Conservation (phyloP, 2,329 filamentous ascomycete genomes). For the Thelonectria blattea region DNA sequence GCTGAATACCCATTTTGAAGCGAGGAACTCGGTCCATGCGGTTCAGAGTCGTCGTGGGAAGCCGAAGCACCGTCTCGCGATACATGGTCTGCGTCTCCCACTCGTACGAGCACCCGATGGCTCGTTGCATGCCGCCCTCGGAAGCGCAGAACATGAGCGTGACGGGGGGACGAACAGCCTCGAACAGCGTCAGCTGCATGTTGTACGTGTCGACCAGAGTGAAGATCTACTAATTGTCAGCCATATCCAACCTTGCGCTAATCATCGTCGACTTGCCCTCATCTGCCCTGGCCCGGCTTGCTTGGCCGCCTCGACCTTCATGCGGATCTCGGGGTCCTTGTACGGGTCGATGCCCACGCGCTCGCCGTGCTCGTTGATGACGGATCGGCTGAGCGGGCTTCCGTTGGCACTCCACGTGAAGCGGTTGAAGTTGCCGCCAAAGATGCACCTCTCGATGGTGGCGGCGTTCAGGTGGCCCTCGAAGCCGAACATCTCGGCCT, state of each 20-base stretch:
- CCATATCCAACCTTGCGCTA: no score
- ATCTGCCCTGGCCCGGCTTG: slow-evolving; percentile 37
- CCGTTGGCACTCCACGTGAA: slow-evolving; percentile 40
- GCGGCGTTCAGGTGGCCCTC: slow-evolving; percentile 41
- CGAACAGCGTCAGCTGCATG: slow-evolving; percentile 44
- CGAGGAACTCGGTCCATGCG: slow-evolving; percentile 36
- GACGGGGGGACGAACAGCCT: slow-evolving; percentile 37
- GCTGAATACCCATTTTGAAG: slow-evolving; percentile 36
- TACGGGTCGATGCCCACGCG: slow-evolving; percentile 37
- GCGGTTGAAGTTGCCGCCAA: slow-evolving; percentile 39
- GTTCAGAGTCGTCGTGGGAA: slow-evolving; percentile 33
- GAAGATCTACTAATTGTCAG: slow-evolving; percentile 38
- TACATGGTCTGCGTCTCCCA: slow-evolving; percentile 39
- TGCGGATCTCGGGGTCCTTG: slow-evolving; percentile 32
- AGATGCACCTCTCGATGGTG: slow-evolving; percentile 40
- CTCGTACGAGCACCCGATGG: slow-evolving; percentile 37
- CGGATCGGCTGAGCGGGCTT: slow-evolving; percentile 36
- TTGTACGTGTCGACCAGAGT: slow-evolving; percentile 46
- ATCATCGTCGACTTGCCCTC: slow-evolving; percentile 29
- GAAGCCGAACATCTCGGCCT: slow-evolving; percentile 42
- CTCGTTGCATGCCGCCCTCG: slow-evolving; percentile 38
- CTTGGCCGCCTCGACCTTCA: slow-evolving; percentile 38
- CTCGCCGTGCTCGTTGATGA: slow-evolving; percentile 37
- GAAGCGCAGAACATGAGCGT: slow-evolving; percentile 39
- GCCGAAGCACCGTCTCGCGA: slow-evolving; percentile 35